A percentile compares a stretch with the other conserved stretches of the same genome.
These are phyloP conservation scores for Teunomyces tritomae DNA, from an alignment of 805 yeast species.

Conservation along the genomic window DNA sequence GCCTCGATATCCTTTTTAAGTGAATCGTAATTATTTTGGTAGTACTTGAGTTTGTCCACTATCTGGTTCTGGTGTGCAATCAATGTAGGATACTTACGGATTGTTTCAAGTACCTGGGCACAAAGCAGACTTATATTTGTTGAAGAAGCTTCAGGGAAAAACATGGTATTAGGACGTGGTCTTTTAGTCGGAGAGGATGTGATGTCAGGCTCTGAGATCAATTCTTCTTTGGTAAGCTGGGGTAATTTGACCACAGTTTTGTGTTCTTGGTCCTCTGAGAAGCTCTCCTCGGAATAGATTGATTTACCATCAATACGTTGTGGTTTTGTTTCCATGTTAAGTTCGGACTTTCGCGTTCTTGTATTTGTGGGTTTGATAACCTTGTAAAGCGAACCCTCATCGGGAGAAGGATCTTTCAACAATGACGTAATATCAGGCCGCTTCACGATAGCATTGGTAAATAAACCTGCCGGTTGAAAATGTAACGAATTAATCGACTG, in stretches of 20 bases:
- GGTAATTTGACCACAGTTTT: slow-evolving; percentile 31
- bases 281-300: slow-evolving; percentile 30
- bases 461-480: slow-evolving; percentile 59
- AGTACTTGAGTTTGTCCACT: slow-evolving; percentile 33
- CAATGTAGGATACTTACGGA: slow-evolving; percentile 23
- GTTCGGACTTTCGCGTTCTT: slow-evolving; percentile 1
- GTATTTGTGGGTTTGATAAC: slow-evolving; percentile 24
- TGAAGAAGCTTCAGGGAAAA: background rate
- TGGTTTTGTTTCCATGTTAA: slow-evolving; percentile 26
- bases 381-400: slow-evolving; percentile 51
- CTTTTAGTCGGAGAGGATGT: slow-evolving; percentile 14
- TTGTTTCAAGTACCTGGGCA: slow-evolving; percentile 32
- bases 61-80: slow-evolving; percentile 19
- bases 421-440: slow-evolving; percentile 52
- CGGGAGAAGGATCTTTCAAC: slow-evolving; percentile 56
- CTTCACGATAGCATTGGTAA: slow-evolving; percentile 59
- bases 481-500: slow-evolving; percentile 42
- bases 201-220: background rate
- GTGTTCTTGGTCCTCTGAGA: slow-evolving; percentile 18
- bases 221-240: slow-evolving; percentile 3
- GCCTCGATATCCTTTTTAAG: slow-evolving; percentile 38
- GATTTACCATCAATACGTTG: slow-evolving; percentile 52
- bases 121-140: slow-evolving; percentile 44
- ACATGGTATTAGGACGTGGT: background rate
- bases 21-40: slow-evolving; percentile 34